phyloP scores from a whole-genome alignment of 1,284 basidiomycete genomes.

The Ustilago shanxiensis region DNA sequence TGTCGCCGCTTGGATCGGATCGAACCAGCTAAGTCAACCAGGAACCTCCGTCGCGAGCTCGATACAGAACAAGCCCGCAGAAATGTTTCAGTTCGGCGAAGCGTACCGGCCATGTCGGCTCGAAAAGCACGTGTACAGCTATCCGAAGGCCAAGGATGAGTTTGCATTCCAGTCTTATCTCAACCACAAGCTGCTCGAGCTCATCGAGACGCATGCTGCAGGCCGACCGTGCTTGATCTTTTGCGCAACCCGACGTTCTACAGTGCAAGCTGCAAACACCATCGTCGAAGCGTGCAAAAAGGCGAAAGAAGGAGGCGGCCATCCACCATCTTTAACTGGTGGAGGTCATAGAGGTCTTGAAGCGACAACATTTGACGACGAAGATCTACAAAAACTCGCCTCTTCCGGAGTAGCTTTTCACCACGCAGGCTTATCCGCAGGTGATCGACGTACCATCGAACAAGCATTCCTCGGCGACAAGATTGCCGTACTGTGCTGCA shows the following conservation, averaged over 20 bases:
- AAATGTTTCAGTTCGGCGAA: slow-evolving; percentile 58
- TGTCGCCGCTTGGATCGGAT: slow-evolving; percentile 87
- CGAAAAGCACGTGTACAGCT: slow-evolving; percentile 67
- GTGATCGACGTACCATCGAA: slow-evolving; percentile 81
- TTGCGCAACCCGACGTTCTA: slow-evolving; percentile 73
- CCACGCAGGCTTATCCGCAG: slow-evolving; percentile 83
- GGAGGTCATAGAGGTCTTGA: slow-evolving; percentile 12
- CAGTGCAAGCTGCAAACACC: slow-evolving; percentile 77
- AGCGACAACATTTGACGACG: slow-evolving; percentile 40
- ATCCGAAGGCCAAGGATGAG: slow-evolving; percentile 77
- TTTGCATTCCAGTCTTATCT: slow-evolving; percentile 82
- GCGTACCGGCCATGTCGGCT: slow-evolving; percentile 59
- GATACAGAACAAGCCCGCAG: slow-evolving; percentile 11
- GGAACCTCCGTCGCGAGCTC: neutral
- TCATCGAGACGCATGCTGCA: slow-evolving; percentile 51
- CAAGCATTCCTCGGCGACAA: slow-evolving; percentile 77
- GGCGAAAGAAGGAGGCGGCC: slow-evolving; percentile 29
- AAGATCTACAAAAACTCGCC: slow-evolving; percentile 40
- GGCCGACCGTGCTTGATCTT: slow-evolving; percentile 58
- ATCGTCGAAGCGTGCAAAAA: slow-evolving; percentile 77
- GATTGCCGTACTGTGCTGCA: slow-evolving; percentile 70
- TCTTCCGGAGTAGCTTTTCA: slow-evolving; percentile 82
- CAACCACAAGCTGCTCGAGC: slow-evolving; percentile 80
- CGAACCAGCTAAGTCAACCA: neutral
- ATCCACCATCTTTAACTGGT: slow-evolving; percentile 2